Evolutionary conservation across 805 yeast species (phyloP), one percentile per base, ranked within the genome.

Genomic region (Candida maesae): DNA sequence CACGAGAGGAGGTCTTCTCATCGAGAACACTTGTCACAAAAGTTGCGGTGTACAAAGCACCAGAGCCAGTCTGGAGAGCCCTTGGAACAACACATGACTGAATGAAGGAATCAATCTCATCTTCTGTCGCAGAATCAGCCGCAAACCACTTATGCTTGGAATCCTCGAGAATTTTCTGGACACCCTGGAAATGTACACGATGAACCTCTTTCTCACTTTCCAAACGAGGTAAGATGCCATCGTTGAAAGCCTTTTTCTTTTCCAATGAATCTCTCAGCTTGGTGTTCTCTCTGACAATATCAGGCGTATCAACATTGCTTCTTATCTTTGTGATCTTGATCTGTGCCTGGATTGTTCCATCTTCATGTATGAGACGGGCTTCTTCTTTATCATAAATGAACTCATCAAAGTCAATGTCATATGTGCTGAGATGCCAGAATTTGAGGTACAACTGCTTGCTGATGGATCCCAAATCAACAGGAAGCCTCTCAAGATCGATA

Each of bases 61-160:
- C 97, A 47, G 81, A 75, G 0, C 95, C 79, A 0, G 96, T 85
- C 48, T 83, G 88, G 2, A 83, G 59, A 4, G 81, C 72, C 49
- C 97, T 69, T 10, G 96, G 96, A 11, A 89, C 60, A 6, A 87
- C 51, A 59, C 96, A 87, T 39, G 62, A 59, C 45, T 81, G 81
- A 26, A 87, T 55, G 35, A 87, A 75, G 1, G 55, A 36, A 21
- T 48, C 47, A 11, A 63, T 49, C 28, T 62, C 63, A 5, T 47
- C 48, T 1, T 28, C 38, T 1, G 53, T 30, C 14, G 53, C 46
- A 6, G 34, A 35, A 4, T 50, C 39, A 14, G 32, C 24, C 1
- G 26, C 7, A 45, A 78, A 76, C 81, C 80, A 76, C 29, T 14
- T 14, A 64, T 63, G 27, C 54, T 65, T 10, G 23, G 42, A 13